Evolutionary conservation across 2,329 filamentous ascomycete genomes (phyloP).

Genomic region (Mycosphaerelloides madeirae): DNA sequence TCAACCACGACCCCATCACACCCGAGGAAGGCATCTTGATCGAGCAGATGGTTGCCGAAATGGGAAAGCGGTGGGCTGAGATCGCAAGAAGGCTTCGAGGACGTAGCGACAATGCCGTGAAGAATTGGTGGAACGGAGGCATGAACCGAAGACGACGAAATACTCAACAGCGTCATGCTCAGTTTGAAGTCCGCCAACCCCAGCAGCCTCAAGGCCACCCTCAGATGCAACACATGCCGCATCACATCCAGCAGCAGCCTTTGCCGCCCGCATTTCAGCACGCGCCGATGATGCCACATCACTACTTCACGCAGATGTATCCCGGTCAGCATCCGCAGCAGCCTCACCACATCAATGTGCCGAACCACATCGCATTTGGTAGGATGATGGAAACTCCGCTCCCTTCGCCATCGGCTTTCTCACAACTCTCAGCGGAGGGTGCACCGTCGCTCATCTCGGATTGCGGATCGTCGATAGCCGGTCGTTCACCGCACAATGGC

Average conservation of each 20-base stretch:
- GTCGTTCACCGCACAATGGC: conserved; percentile 42
- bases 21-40: conserved; percentile 72
- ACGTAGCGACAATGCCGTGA: conserved; percentile 90
- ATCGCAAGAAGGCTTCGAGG: conserved; percentile 78
- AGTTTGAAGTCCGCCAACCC: conserved; percentile 30
- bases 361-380: conserved; percentile 27
- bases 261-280: conserved; percentile 23
- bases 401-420: conserved; percentile 59
- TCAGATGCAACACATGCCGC: conserved; percentile 22
- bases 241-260: conserved; percentile 17
- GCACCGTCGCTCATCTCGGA: conserved; percentile 70
- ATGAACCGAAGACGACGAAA: conserved; percentile 67
- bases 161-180: conserved; percentile 34
- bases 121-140: conserved; percentile 97
- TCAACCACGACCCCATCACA: conserved; percentile 71
- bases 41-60: conserved; percentile 67
- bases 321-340: conserved; percentile 18
- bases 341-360: conserved; percentile 30
- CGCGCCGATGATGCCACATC: conserved; percentile 18
- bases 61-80: conserved; percentile 89
- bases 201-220: conserved; percentile 19
- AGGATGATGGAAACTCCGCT: conserved; percentile 52
- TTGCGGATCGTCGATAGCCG: conserved; percentile 41
- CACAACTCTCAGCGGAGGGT: conserved; percentile 58
- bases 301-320: conserved; percentile 23